These are phyloP conservation scores for Pleoardoris graminearum DNA, from an alignment of 2,329 filamentous ascomycete species.

Conservation along the genomic window DNA sequence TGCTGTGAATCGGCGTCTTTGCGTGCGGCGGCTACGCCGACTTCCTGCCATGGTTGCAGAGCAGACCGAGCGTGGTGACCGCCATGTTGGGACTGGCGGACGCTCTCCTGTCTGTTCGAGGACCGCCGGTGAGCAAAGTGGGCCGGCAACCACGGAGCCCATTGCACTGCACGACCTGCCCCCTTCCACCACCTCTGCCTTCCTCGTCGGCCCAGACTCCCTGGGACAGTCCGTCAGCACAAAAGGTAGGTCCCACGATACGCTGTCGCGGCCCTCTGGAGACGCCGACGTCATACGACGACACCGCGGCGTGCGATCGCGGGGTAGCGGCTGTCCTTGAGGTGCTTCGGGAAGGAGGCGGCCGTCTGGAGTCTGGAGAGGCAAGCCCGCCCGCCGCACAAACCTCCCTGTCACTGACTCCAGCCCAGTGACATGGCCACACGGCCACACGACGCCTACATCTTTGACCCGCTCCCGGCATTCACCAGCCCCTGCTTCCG, in stretches of 20 bases:
- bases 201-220: too few species aligned
- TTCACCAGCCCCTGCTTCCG: neutral
- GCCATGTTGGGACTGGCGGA: neutral
- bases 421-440: neutral
- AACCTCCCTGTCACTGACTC: neutral
- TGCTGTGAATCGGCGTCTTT: constrained; percentile 69
- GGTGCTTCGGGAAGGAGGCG: neutral
- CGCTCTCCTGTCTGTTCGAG: neutral
- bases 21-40: constrained; percentile 68
- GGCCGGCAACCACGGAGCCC: constrained; percentile 10
- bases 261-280: constrained; percentile 53
- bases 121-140: constrained; percentile 5
- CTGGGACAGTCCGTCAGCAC: too few species aligned
- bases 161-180: constrained; percentile 54
- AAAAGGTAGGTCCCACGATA: too few species aligned
- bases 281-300: constrained; percentile 37
- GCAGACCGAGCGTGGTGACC: constrained; percentile 31
- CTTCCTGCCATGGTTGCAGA: constrained; percentile 60
- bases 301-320: constrained; percentile 19
- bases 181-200: constrained; percentile 67
- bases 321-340: constrained; percentile 3
- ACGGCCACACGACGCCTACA: too few species aligned
- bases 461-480: too few species aligned
- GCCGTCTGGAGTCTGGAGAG: neutral
- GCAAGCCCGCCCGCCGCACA: constrained; percentile 7